Percentiles rank a stretch among this genome's conserved stretches.
Evolutionary conservation across 1,284 basidiomycete genomes (phyloP).

Genomic region (Trametes sp.): DNA sequence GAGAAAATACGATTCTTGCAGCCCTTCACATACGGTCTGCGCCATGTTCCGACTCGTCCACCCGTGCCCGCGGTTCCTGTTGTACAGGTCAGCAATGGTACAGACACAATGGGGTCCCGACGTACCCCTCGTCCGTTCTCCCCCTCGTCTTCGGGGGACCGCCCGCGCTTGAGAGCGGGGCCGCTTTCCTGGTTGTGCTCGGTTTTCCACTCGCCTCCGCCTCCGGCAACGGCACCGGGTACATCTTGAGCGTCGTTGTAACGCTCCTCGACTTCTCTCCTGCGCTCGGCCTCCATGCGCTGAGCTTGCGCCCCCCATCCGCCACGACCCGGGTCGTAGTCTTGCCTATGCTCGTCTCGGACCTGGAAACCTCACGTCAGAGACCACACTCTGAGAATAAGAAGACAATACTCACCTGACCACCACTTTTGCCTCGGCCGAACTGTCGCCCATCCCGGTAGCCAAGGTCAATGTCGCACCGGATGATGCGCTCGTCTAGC

Average conservation of each 20-base stretch:
- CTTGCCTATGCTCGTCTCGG: constrained; percentile 95
- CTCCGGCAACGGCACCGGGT: constrained; percentile 82
- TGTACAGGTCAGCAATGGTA: constrained; percentile 40
- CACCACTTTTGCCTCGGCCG: constrained; percentile 95
- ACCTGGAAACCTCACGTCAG: constrained; percentile 47
- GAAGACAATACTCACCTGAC: constrained; percentile 67
- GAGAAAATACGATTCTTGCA: neutral
- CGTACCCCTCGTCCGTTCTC: constrained; percentile 63
- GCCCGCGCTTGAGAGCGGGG: constrained; percentile 63
- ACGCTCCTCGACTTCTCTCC: constrained; percentile 87
- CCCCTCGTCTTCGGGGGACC: constrained; percentile 76
- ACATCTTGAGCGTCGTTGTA: constrained; percentile 88
- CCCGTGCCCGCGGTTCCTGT: constrained; percentile 55
- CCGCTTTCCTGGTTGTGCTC: constrained; percentile 47
- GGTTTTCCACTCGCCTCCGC: constrained; percentile 84
- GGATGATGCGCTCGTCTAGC: constrained; percentile 98
- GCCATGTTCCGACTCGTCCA: constrained; percentile 65
- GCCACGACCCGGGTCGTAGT: constrained; percentile 95
- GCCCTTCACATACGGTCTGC: constrained; percentile 63
- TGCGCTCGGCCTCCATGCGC: constrained; percentile 76
- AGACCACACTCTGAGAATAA: no score
- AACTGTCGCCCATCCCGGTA: constrained; percentile 98
- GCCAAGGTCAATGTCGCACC: constrained; percentile 98
- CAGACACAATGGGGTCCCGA: constrained; percentile 22
- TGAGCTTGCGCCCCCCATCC: constrained; percentile 97